Base-by-base conservation (phyloP, 1,284 basidiomycete genomes). In the Austroboletus novae-zelandiae region DNA sequence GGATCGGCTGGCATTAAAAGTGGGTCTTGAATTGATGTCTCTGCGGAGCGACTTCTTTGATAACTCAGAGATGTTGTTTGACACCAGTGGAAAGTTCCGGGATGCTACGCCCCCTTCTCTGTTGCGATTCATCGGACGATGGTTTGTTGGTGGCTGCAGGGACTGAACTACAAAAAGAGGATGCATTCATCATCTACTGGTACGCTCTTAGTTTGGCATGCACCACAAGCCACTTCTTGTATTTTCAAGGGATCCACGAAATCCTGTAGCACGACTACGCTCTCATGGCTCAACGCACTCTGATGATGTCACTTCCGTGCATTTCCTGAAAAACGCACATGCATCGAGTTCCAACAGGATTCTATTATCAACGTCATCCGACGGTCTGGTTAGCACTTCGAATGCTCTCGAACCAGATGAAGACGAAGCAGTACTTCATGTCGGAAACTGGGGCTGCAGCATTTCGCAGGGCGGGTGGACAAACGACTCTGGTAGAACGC, bases 361-460 rank as follows among this genome's bases (percentile, higher is more conserved):
- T 39, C 67, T 89, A 15, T 74, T 91, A 7, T 87, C 88, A 6
- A 81, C 79, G 0, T 89, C 86, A 0, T 78, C 86, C 0, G 89
- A 91, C 55, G 89, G 89, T 3, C 70, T 91, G 10, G 60, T 91
- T 14, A 79, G 79, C 57, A 77, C 77, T 0, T 87, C 86, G 0
- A 79, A 89, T 59, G 71, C 84, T 4, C 70, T 78, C 4, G 86
- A 91, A 61, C 65, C 71, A 14, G 86, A 91, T 57, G 88, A 90
- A 64, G 89, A 91, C 54, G 88, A 91, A 61, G 81, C 88, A 0
- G 76, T 79, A 2, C 53, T 83, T 5, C 72, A 83, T 50, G 83
- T 89, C 31, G 83, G 78, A 7, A 89, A 89, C 56, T 88, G 84
- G 83, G 86, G 86, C 0, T 81, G 81, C 58, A 89, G 86, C 57